Evolutionary conservation across 1,284 basidiomycete species (phyloP).

Genomic region (Peniophora sp.): DNA sequence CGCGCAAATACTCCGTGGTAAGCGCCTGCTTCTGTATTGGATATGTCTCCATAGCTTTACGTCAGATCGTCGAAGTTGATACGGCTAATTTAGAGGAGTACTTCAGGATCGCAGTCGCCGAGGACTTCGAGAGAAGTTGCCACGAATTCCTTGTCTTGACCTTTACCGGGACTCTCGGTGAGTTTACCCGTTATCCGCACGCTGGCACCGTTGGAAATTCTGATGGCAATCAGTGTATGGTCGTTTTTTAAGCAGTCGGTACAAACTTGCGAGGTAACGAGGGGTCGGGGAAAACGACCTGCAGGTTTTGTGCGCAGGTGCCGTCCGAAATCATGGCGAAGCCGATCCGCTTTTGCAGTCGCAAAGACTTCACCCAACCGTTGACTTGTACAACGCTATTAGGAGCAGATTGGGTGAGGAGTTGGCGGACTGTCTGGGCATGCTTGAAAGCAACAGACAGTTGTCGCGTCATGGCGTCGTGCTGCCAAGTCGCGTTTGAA

Average conservation of each 20-base stretch:
- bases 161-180: conserved; percentile 55
- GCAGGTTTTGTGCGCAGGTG: conserved; percentile 57
- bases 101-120: conserved; percentile 71
- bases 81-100: conserved; percentile 23
- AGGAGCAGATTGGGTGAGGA: conserved; percentile 27
- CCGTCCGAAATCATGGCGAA: conserved; percentile 85
- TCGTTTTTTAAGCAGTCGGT: neutral
- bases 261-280: conserved; percentile 34
- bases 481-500: neutral
- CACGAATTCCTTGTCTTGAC: conserved; percentile 71
- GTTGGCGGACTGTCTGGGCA: conserved; percentile 50
- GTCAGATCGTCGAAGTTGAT: neutral
- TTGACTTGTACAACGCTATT: conserved; percentile 28
- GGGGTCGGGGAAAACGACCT: conserved; percentile 65
- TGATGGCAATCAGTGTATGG: conserved; percentile 14
- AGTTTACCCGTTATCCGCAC: conserved; percentile 64
- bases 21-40: conserved; percentile 84
- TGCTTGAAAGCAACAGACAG: conserved; percentile 20
- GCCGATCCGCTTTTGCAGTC: conserved; percentile 79
- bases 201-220: conserved; percentile 67
- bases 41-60: conserved; percentile 45
- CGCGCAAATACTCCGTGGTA: conserved; percentile 69
- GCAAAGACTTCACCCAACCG: conserved; percentile 82
- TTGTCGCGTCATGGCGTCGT: neutral
- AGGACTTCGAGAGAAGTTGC: conserved; percentile 60